Evolutionary conservation across 495 filamentous ascomycete species (phyloP).

Genomic region (Aspergillus sparsus): DNA sequence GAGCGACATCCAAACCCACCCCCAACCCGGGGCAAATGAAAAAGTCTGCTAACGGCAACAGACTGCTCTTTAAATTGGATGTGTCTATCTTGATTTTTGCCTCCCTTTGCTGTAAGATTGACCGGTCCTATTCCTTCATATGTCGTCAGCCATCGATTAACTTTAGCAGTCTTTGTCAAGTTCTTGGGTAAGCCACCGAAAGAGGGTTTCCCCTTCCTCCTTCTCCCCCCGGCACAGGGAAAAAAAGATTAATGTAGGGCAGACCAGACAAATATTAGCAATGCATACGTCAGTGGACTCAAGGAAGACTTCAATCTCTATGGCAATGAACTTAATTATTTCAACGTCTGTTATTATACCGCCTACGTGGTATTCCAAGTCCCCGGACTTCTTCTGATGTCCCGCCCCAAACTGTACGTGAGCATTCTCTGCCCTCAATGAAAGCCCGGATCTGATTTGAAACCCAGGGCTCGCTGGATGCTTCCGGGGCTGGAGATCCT

Average conservation of each 20-base stretch:
- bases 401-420: conserved; percentile 37
- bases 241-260: background rate
- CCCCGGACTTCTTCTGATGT: conserved; percentile 38
- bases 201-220: no score
- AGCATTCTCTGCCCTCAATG: background rate
- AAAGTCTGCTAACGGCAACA: conserved; percentile 6
- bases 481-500: conserved; percentile 36
- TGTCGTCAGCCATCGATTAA: conserved; percentile 4
- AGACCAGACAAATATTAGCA: conserved; percentile 52
- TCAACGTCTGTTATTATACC: conserved; percentile 42
- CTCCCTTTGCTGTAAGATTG: conserved; percentile 40
- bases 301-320: conserved; percentile 61
- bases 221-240: no score
- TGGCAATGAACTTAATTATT: conserved; percentile 54
- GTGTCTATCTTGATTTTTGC: conserved; percentile 38
- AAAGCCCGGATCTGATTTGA: background rate
- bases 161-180: conserved; percentile 36
- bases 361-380: conserved; percentile 45
- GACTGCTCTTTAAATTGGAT: conserved; percentile 38
- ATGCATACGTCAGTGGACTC: conserved; percentile 58
- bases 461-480: conserved; percentile 36
- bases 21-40: no score
- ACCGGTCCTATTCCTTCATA: background rate
- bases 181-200: conserved; percentile 30
- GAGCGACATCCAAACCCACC: background rate